phyloP scores from a whole-genome alignment of 352 stramenopile species.

The Globisporangium sylvaticum region DNA sequence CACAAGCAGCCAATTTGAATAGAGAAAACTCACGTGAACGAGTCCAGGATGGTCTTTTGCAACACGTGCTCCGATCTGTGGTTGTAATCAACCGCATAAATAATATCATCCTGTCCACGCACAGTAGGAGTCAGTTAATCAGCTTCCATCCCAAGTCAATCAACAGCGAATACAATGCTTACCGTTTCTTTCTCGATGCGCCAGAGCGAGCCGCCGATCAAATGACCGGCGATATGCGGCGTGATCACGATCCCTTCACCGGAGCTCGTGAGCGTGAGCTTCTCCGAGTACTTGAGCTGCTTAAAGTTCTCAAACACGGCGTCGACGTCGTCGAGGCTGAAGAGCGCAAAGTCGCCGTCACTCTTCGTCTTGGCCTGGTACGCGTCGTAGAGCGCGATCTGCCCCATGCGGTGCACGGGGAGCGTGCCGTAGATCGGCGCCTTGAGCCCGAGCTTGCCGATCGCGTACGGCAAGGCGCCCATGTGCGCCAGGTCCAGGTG shows the following conservation, averaged over 20 bases:
- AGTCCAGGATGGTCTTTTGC: slow-evolving; percentile 91
- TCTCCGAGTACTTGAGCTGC: slow-evolving; percentile 95
- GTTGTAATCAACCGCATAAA: slow-evolving; percentile 92
- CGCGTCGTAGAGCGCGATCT: slow-evolving; percentile 95
- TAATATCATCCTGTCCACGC: slow-evolving; percentile 85
- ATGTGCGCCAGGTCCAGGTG: slow-evolving; percentile 89
- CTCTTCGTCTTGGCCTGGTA: slow-evolving; percentile 91
- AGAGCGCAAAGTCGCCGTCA: slow-evolving; percentile 89
- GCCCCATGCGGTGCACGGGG: slow-evolving; percentile 94
- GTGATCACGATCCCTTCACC: slow-evolving; percentile 91
- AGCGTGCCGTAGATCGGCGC: slow-evolving; percentile 92
- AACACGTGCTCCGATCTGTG: slow-evolving; percentile 94
- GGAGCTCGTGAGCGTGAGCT: slow-evolving; percentile 82
- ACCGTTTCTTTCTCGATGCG: slow-evolving; percentile 93
- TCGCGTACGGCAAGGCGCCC: slow-evolving; percentile 87
- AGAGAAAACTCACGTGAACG: slow-evolving; percentile 71
- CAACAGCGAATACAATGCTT: background rate
- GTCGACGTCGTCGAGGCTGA: slow-evolving; percentile 93
- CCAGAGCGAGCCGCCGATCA: slow-evolving; percentile 94
- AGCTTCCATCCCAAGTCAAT: background rate
- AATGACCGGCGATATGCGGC: slow-evolving; percentile 91
- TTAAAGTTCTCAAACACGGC: slow-evolving; percentile 90
- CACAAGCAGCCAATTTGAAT: background rate
- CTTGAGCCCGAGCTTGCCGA: slow-evolving; percentile 79
- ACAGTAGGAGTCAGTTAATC: background rate